These are phyloP conservation scores for Aspergillus persii DNA, from an alignment of 2,329 filamentous ascomycete genomes.

Conservation along the genomic window DNA sequence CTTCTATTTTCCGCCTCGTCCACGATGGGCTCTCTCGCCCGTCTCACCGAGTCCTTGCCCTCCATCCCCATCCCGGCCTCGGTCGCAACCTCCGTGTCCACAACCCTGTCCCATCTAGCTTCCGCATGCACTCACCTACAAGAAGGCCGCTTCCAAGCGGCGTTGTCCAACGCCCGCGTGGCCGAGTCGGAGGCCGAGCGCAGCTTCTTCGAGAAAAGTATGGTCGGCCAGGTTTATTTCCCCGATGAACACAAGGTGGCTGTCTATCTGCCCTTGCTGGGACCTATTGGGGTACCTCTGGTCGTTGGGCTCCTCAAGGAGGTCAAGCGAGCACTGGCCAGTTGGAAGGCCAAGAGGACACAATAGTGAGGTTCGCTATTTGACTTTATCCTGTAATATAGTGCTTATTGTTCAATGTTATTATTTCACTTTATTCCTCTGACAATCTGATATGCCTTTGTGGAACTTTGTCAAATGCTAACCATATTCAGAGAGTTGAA, in stretches of 20 bases:
- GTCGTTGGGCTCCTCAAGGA: slow-evolving; percentile 82
- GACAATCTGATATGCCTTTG: too few species aligned
- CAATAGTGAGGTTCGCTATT: neutral
- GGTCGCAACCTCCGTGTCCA: slow-evolving; percentile 81
- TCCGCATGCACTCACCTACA: slow-evolving; percentile 70
- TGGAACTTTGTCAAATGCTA: neutral
- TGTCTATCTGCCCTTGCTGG: slow-evolving; percentile 87
- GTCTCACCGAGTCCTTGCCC: slow-evolving; percentile 76
- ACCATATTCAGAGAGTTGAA: neutral
- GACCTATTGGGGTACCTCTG: slow-evolving; percentile 85
- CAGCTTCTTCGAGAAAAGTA: slow-evolving; percentile 97
- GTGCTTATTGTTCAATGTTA: neutral
- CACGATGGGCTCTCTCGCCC: slow-evolving; percentile 87
- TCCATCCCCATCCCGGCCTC: slow-evolving; percentile 87
- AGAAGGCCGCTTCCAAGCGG: slow-evolving; percentile 60
- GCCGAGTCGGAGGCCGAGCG: slow-evolving; percentile 87
- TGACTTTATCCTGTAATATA: slow-evolving; percentile 1
- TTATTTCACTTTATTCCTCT: too few species aligned
- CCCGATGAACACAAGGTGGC: slow-evolving; percentile 98
- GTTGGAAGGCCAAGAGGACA: slow-evolving; percentile 28
- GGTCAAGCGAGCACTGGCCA: slow-evolving; percentile 55
- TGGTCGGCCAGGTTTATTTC: slow-evolving; percentile 98
- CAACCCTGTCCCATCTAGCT: slow-evolving; percentile 74
- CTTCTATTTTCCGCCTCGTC: slow-evolving; percentile 86
- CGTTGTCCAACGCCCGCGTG: slow-evolving; percentile 75